Evolutionary conservation across 2,329 filamentous ascomycete genomes (phyloP).

Genomic region (Mollisiaceae sp.): DNA sequence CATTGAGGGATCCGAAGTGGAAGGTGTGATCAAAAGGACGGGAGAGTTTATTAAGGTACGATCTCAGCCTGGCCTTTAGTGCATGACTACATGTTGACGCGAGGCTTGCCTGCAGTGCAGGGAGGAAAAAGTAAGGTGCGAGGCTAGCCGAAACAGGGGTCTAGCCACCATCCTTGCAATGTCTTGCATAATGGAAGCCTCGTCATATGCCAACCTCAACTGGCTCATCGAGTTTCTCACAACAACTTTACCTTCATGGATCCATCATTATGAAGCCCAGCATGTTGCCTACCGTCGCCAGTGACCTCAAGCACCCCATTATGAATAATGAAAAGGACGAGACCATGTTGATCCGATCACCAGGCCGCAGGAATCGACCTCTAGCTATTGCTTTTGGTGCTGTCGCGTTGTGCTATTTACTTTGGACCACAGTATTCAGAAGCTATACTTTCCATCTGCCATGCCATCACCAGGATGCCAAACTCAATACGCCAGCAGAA

Average conservation of each 20-base stretch:
- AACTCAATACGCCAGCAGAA: background rate
- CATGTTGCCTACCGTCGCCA: constrained; percentile 16
- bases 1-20: constrained; percentile 26
- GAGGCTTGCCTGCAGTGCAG: background rate
- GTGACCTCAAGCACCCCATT: constrained; percentile 23
- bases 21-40: background rate
- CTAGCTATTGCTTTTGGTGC: constrained; percentile 30
- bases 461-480: constrained; percentile 9
- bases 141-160: background rate
- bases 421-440: constrained; percentile 25
- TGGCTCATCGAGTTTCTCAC: background rate
- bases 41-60: constrained; percentile 9
- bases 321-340: constrained; percentile 30
- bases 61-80: constrained; percentile 5
- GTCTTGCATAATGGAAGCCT: constrained; percentile 19
- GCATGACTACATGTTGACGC: background rate
- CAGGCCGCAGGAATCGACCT: constrained; percentile 29
- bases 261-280: constrained; percentile 27
- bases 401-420: constrained; percentile 36
- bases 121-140: background rate
- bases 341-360: constrained; percentile 26
- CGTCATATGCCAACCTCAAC: constrained; percentile 18
- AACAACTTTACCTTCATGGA: constrained; percentile 16
- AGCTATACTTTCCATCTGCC: constrained; percentile 13
- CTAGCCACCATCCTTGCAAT: background rate